Evolutionary conservation across 2,329 filamentous ascomycete species (phyloP).

Genomic region (Pseudogymnoascus destructans): DNA sequence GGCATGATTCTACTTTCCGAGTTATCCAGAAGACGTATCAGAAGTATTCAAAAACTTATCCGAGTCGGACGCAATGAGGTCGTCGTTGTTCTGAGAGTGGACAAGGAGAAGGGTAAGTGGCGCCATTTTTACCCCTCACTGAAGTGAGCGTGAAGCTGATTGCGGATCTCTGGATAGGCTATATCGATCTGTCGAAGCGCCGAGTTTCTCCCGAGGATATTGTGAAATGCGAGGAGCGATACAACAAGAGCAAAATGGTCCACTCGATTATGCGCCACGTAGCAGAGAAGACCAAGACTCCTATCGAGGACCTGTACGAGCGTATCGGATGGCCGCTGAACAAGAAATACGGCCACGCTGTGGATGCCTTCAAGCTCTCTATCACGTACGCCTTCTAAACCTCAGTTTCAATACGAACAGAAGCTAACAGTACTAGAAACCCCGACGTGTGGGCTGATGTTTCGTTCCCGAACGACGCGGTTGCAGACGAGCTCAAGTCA

Average conservation of each 20-base stretch:
- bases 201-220: conserved; percentile 96
- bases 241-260: conserved; percentile 99
- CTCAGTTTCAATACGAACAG: background rate
- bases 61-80: conserved; percentile 96
- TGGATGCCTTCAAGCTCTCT: conserved; percentile 97
- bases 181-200: conserved; percentile 97
- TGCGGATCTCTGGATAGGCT: conserved; percentile 38
- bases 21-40: conserved; percentile 92
- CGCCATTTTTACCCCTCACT: background rate
- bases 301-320: conserved; percentile 92
- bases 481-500: conserved; percentile 77
- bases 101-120: conserved; percentile 84
- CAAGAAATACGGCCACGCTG: conserved; percentile 91
- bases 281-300: conserved; percentile 86
- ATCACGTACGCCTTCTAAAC: conserved; percentile 58
- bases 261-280: conserved; percentile 99
- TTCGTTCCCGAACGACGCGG: conserved; percentile 70
- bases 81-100: conserved; percentile 93
- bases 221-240: conserved; percentile 94
- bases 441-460: conserved; percentile 93
- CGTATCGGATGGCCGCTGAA: conserved; percentile 93
- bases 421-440: conserved; percentile 44
- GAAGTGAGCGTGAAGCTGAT: background rate
- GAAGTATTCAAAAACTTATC: conserved; percentile 98
- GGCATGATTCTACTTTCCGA: conserved; percentile 99